A percentile compares a stretch with the other conserved stretches of the same genome.
phyloP scores from a whole-genome alignment of 805 yeast species.

The Saccharomyces jurei region DNA sequence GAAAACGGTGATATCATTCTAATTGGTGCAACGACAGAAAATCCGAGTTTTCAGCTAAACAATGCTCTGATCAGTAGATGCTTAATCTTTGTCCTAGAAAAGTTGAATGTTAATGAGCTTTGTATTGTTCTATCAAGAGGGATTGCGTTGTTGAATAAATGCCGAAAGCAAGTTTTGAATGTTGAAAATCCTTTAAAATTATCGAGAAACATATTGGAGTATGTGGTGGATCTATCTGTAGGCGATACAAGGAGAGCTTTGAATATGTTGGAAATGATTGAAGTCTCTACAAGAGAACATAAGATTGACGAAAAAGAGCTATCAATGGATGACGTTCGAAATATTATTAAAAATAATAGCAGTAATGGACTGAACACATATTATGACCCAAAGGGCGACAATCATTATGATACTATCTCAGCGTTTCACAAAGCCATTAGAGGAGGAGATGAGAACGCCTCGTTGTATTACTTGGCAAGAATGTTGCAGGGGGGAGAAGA shows the following conservation, averaged over 20 bases:
- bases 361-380: constrained; percentile 29
- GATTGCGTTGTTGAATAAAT: constrained; percentile 47
- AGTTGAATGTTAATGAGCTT: constrained; percentile 44
- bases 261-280: constrained; percentile 67
- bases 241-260: constrained; percentile 88
- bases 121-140: constrained; percentile 50
- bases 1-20: constrained; percentile 76
- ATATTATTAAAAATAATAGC: constrained; percentile 41
- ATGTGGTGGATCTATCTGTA: constrained; percentile 63
- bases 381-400: constrained; percentile 84
- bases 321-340: constrained; percentile 28
- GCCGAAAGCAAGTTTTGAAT: constrained; percentile 45
- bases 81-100: constrained; percentile 62
- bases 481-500: constrained; percentile 94
- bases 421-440: constrained; percentile 92
- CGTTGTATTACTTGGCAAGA: constrained; percentile 74
- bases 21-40: constrained; percentile 97
- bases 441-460: constrained; percentile 85
- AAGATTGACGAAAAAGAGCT: constrained; percentile 25
- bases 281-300: constrained; percentile 55
- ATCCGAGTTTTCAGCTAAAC: constrained; percentile 75
- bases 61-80: constrained; percentile 81
- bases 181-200: constrained; percentile 37
- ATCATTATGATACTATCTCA: constrained; percentile 89
- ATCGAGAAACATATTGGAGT: constrained; percentile 49